Base-by-base conservation (phyloP, 2,329 filamentous ascomycete species). In the Aspergillus ustus region DNA sequence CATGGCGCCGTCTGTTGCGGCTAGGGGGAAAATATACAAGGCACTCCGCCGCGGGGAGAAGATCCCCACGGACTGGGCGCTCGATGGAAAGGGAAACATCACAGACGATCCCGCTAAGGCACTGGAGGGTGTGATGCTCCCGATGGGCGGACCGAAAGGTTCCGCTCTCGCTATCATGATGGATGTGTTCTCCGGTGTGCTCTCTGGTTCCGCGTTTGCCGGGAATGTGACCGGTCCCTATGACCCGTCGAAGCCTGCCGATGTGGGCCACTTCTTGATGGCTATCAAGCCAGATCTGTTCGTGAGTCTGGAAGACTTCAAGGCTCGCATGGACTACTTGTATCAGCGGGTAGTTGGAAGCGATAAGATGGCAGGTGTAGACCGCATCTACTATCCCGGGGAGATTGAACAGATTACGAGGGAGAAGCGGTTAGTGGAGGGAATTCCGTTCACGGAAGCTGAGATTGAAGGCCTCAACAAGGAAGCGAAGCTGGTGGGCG, bases 61-160 rank as follows among this genome's bases (percentile, higher is more conserved):
- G 34, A 81, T 81, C 20, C 79, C 79, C 0, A 63, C 63, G 3
- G 78, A 89, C 68, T 95, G 91, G 91, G 91, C 91, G 1, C 80
- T 94, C 7, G 91, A 94, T 74, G 82, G 79, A 0, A 84, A 93
- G 17, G 91, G 91, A 0, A 80, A 80, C 13, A 82, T 78, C n/a
- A 92, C 91, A 0, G 85, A 90, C 59, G 90, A 95, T 67, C 91
- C 92, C 0, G 84, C 82, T 1, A 83, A 82, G 20, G 92, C 91
- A 0, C 78, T 95, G 9, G 85, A 87, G 37, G 91, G 91, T 1
- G 90, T 93, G 3, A 94, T 95, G 91, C 78, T 94, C 20, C 91
- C 91, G 0, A 93, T 95, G 89, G 91, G 91, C 2, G 91, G 92
- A 0, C 91, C 91, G 0, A 95, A 95, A 75, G 92, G 92, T 0